Evolutionary conservation across 305 asterid genomes (phyloP).

Genomic region (Coffea humblotiana): DNA sequence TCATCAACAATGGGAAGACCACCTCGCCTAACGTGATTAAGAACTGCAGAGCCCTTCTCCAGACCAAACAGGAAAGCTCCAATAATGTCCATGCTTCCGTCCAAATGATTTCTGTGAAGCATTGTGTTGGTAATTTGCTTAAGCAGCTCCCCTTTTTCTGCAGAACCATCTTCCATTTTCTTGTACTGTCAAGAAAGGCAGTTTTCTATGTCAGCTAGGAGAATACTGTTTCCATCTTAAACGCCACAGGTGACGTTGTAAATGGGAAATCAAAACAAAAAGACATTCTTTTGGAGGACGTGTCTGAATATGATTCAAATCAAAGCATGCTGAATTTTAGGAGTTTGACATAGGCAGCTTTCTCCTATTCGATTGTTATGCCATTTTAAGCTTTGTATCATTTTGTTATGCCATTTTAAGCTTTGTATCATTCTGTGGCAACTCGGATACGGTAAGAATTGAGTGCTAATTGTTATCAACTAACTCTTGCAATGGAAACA

Average conservation of each 20-base stretch:
- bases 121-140: constrained; percentile 50
- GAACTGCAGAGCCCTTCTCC: constrained; percentile 37
- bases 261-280: not conserved
- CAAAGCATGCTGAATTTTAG: not conserved
- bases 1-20: constrained; percentile 76
- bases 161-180: constrained; percentile 33
- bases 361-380: not conserved
- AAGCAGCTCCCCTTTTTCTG: constrained; percentile 40
- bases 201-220: not conserved
- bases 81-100: constrained; percentile 50
- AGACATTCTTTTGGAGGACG: not conserved
- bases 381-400: not conserved
- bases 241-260: not conserved
- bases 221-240: no score
- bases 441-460: no score
- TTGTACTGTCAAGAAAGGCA: constrained; percentile 42
- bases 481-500: not conserved
- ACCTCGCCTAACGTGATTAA: constrained; percentile 36
- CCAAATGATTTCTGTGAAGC: constrained; percentile 58
- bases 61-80: constrained; percentile 66
- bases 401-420: not conserved
- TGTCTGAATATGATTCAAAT: not conserved
- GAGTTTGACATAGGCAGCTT: not conserved
- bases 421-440: no score
- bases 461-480: no score